Conservation (phyloP, 371 early-diverging fungal species). For the Mucor saturninus region DNA sequence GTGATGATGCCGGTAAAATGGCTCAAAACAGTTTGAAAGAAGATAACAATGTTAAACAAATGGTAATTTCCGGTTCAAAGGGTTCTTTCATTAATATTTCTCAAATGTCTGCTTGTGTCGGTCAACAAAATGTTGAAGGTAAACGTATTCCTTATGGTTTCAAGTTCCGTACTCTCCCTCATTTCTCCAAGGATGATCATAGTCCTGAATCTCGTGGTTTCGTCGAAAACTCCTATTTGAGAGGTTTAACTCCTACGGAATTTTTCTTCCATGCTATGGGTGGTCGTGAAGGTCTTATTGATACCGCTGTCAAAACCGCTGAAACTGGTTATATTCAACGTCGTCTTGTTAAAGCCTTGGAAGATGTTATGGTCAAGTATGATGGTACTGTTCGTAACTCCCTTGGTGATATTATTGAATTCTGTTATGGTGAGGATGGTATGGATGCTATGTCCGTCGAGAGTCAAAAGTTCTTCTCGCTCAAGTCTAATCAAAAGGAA, state of each 20-base stretch:
- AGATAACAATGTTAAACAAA: slow-evolving; percentile 98
- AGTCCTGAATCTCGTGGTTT: slow-evolving; percentile 98
- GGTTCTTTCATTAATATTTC: slow-evolving; percentile 99
- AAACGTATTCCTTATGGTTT: slow-evolving; percentile 99
- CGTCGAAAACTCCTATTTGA: slow-evolving; percentile 97
- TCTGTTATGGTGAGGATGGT: slow-evolving; percentile 99
- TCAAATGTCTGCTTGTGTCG: slow-evolving; percentile 99
- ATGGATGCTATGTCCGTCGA: slow-evolving; percentile 97
- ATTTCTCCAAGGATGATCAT: slow-evolving; percentile 98
- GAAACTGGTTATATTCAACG: slow-evolving; percentile 99
- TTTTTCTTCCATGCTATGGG: slow-evolving; percentile 99
- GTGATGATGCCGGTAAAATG: slow-evolving; percentile 95
- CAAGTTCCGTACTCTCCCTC: slow-evolving; percentile 96
- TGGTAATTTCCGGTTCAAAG: slow-evolving; percentile 99
- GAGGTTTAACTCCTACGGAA: slow-evolving; percentile 98
- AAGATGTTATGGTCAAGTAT: slow-evolving; percentile 98
- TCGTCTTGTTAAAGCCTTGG: slow-evolving; percentile 98
- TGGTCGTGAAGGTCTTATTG: slow-evolving; percentile 99
- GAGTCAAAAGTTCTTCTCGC: slow-evolving; percentile 75
- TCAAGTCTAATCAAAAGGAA: slow-evolving; percentile 68
- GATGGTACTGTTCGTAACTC: slow-evolving; percentile 99
- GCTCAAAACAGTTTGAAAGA: slow-evolving; percentile 91
- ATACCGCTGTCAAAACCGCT: slow-evolving; percentile 99
- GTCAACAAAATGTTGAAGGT: slow-evolving; percentile 99
- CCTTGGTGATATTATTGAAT: slow-evolving; percentile 92